These are phyloP conservation scores for Ilyonectria robusta DNA, from an alignment of 2,329 filamentous ascomycete genomes.

Conservation along the genomic window DNA sequence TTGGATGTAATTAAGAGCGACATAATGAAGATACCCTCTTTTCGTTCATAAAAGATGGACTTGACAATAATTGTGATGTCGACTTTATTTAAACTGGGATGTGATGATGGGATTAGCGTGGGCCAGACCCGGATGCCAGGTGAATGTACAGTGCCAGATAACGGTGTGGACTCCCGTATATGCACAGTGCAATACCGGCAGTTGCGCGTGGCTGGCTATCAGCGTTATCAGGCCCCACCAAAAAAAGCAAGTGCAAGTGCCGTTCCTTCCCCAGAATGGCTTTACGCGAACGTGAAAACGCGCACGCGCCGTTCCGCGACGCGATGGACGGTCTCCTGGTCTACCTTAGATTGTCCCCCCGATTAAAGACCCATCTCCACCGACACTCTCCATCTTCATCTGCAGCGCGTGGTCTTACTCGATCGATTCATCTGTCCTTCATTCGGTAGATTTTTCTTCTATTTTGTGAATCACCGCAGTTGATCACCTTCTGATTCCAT, in stretches of 20 bases:
- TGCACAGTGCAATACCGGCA: neutral
- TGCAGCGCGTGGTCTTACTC: slow-evolving; percentile 11
- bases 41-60: neutral
- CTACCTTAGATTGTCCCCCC: slow-evolving; percentile 12
- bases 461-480: slow-evolving; percentile 36
- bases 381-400: slow-evolving; percentile 12
- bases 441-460: slow-evolving; percentile 15
- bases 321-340: slow-evolving; percentile 33
- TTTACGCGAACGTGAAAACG: slow-evolving; percentile 45
- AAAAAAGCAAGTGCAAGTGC: slow-evolving; percentile 6
- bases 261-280: slow-evolving; percentile 36
- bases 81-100: neutral
- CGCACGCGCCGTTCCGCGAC: slow-evolving; percentile 39
- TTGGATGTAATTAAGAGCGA: neutral
- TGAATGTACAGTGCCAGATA: neutral
- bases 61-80: neutral
- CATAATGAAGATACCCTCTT: slow-evolving; percentile 6
- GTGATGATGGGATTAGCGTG: neutral
- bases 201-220: neutral
- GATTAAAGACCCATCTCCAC: slow-evolving; percentile 20
- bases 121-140: too few species aligned
- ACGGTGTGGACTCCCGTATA: neutral
- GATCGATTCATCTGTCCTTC: slow-evolving; percentile 16
- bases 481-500: neutral
- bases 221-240: neutral